phyloP scores from a whole-genome alignment of 805 yeast species.

The Starmera amethionina region DNA sequence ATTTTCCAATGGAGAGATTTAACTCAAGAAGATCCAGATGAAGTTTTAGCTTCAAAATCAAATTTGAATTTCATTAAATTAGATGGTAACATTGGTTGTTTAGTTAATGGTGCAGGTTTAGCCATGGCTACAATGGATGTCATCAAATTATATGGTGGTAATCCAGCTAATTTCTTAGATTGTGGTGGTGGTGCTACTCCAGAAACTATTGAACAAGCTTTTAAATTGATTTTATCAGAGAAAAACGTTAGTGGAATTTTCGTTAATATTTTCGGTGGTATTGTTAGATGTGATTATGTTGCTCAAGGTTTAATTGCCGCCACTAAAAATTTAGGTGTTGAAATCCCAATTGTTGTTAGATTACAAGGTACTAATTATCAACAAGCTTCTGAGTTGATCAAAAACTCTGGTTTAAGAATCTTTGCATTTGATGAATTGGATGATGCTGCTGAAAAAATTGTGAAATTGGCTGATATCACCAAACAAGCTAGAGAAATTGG shows the following conservation, averaged over 20 bases:
- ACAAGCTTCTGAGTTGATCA: constrained; percentile 78
- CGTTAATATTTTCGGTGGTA: constrained; percentile 98
- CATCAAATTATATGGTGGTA: constrained; percentile 95
- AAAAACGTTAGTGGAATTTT: constrained; percentile 86
- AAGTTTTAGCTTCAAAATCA: constrained; percentile 81
- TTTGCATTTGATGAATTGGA: constrained; percentile 88
- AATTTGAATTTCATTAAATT: constrained; percentile 94
- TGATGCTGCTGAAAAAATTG: constrained; percentile 94
- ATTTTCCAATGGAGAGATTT: constrained; percentile 95
- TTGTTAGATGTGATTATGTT: constrained; percentile 97
- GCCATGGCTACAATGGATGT: constrained; percentile 99
- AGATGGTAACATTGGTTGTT: constrained; percentile 97
- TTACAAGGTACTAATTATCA: constrained; percentile 96
- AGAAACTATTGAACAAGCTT: constrained; percentile 94
- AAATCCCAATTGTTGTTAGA: constrained; percentile 94
- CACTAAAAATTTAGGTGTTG: constrained; percentile 81
- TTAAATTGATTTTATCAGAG: constrained; percentile 86
- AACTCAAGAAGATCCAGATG: constrained; percentile 97
- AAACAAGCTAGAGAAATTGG: constrained; percentile 38
- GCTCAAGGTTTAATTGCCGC: constrained; percentile 97
- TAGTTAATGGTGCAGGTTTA: constrained; percentile 99
- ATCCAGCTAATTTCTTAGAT: constrained; percentile 98
- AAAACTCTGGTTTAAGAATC: constrained; percentile 85
- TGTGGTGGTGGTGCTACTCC: constrained; percentile 99
- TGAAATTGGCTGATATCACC: constrained; percentile 51